Base-by-base conservation (phyloP, 495 filamentous ascomycete genomes). In the Amorphotheca resinae region DNA sequence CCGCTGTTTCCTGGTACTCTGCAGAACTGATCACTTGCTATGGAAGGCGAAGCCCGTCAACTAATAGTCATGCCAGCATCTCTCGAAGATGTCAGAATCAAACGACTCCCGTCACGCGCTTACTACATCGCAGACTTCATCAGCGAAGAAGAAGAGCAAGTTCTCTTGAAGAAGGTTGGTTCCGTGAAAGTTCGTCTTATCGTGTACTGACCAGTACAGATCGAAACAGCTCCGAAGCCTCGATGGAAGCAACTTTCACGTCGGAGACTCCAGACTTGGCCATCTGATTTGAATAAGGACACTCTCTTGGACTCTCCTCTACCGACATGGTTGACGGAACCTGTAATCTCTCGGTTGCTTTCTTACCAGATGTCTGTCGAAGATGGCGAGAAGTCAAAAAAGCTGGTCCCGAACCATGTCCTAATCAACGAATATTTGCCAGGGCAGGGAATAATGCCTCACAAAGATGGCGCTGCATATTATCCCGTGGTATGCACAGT, bases 331-430 rank as follows among this genome's bases (percentile, higher is more conserved):
- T 73, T 98, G 1, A 59, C 62, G 25, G 62, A 73, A 0, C 88
- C 86, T 6, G 66, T 93, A 30, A 63, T 89, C 38, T 62, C 76
- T 1, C 77, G 84, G 25, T 68, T 98, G 4, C 61, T 64, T 38
- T 69, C 67, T 22, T 59, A 70, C 26, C 67, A 62, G n/a, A 18
- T 68, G 12, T 57, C 57, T n/a, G 21, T 44, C 12, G 46, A 30
- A 18, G 34, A 33, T 22, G 34, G 41, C 88, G 20, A 88, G 95
- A 51, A 45, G 62, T 8, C 66, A 60, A 2, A n/a, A n/a, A n/a
- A n/a, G n/a, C n/a, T n/a, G n/a, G n/a, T n/a, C n/a, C 87, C 89
- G 22, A 98, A 98, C 48, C 91, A 98, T 65, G 82, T 91, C 35
- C 69, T 98, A 14, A 73, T 96, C 31, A 98, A 98, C 54, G 87